Evolutionary conservation across 768 basidiomycete genomes (phyloP), one percentile per base, ranked within the genome.

Genomic region (Ramaria sp.): DNA sequence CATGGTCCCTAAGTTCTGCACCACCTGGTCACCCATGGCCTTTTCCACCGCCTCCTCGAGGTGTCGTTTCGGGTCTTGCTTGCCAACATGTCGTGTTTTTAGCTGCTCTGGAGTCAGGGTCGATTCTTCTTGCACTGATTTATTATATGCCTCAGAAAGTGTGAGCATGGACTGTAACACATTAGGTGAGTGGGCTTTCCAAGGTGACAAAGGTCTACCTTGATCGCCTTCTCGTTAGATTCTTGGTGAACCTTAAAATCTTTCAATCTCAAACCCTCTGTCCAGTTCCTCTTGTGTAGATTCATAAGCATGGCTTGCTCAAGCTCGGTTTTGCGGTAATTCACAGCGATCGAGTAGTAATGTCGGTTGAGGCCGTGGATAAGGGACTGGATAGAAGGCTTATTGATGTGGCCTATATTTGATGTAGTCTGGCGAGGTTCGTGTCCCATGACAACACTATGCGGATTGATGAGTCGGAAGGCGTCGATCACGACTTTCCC

Each of bases 261-360:
- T 42, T 84, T 79, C 66, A 99, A 70, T 68, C 88, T 91, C 62
- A 99, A 73, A 1, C 95, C 96, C 69, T 98, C 94, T 2, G 96
- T 98, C 96, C 96, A 99, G 67, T 96, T 95, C 65, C 92, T 79
- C 71, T 98, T 98, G 76, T 99, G 96, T 64, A 99, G 73, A 70
- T 98, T 99, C 88, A 98, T 91, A 63, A 99, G 72, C 96, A 99
- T 99, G 17, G 88, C 82, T 68, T 99, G 96, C 71, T 99, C 96
- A 2, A 95, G 81, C 68, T 97, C 95, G 30, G 94, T 97, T 77
- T 98, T 98, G 63, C 94, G 83, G 72, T 98, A 98, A 70, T 95
- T 93, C 60, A 99, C 95, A 7, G 88, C 92, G 62, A 99, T 93
- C 51, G 87, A 90, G 75, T 99, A 99, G 69, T 99, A 99, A 73